A percentile compares a stretch with the other conserved stretches of the same genome.
Evolutionary conservation across 1,284 basidiomycete species (phyloP).

Genomic region (Gomphus bonarii): DNA sequence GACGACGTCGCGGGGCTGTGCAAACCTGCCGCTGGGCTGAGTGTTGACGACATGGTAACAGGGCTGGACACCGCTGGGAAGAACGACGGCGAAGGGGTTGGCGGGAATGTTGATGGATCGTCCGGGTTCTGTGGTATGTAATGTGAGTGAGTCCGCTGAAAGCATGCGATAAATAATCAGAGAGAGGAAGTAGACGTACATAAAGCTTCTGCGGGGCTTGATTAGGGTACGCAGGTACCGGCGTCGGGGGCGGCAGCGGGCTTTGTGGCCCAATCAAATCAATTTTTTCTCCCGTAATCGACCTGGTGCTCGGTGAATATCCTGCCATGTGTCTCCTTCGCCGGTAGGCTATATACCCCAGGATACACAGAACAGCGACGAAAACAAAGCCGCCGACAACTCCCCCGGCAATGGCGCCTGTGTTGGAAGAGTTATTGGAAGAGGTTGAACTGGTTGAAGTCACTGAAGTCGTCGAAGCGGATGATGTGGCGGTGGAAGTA

Average conservation of each 20-base stretch:
- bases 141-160: background rate
- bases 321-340: background rate
- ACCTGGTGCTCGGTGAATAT: background rate
- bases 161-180: background rate
- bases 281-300: background rate
- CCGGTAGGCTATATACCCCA: background rate
- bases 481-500: background rate
- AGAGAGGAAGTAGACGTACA: background rate
- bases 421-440: background rate
- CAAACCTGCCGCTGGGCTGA: background rate
- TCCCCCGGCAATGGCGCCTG: background rate
- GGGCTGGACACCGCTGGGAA: background rate
- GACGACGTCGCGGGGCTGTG: background rate
- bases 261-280: background rate
- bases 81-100: background rate
- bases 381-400: background rate
- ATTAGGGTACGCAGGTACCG: background rate
- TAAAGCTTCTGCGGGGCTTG: background rate
- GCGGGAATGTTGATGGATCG: conserved; percentile 3
- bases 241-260: background rate
- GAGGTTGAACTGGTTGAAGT: background rate
- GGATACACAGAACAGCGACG: background rate
- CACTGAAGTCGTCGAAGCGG: background rate
- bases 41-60: background rate
- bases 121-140: background rate